phyloP scores from a whole-genome alignment of 129 eudicot genomes.

The Helianthus tuberosus region DNA sequence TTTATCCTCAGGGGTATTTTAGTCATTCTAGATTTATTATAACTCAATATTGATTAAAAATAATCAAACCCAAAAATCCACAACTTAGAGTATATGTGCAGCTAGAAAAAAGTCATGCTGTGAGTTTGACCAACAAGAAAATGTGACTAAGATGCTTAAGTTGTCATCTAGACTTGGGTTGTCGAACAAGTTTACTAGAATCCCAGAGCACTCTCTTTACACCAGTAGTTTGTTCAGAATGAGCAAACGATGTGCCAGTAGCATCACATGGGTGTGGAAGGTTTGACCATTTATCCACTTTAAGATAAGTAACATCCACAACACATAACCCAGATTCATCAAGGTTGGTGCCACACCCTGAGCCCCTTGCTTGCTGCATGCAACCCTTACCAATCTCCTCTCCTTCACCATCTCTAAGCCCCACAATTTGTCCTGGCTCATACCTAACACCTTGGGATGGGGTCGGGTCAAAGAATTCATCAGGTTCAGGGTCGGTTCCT shows the following conservation, averaged over 20 bases:
- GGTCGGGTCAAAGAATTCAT: slow-evolving; percentile 37
- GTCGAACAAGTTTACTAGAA: slow-evolving; percentile 37
- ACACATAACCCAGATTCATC: slow-evolving; percentile 63
- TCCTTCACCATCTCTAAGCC: slow-evolving; percentile 51
- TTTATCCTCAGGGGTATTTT: too few species aligned
- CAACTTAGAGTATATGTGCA: slow-evolving; percentile 15
- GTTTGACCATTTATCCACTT: slow-evolving; percentile 42
- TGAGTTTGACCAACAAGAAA: slow-evolving; percentile 15
- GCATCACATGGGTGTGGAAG: slow-evolving; percentile 62
- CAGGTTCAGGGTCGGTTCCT: slow-evolving; percentile 32
- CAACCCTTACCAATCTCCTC: slow-evolving; percentile 68
- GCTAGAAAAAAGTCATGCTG: slow-evolving; percentile 12
- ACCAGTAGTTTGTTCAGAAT: slow-evolving; percentile 49
- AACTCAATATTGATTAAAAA: too few species aligned
- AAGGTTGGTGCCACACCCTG: slow-evolving; percentile 58
- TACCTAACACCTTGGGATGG: slow-evolving; percentile 28
- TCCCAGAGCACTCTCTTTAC: slow-evolving; percentile 75
- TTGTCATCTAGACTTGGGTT: slow-evolving; percentile 36
- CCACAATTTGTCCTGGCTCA: slow-evolving; percentile 56
- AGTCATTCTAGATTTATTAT: too few species aligned
- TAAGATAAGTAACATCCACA: slow-evolving; percentile 66
- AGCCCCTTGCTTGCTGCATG: slow-evolving; percentile 62
- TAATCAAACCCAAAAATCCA: too few species aligned
- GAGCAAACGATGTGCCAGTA: slow-evolving; percentile 55
- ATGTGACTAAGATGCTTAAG: background rate